These are phyloP conservation scores for Metschnikowia picachoensis DNA, from an alignment of 805 yeast genomes.

Conservation along the genomic window DNA sequence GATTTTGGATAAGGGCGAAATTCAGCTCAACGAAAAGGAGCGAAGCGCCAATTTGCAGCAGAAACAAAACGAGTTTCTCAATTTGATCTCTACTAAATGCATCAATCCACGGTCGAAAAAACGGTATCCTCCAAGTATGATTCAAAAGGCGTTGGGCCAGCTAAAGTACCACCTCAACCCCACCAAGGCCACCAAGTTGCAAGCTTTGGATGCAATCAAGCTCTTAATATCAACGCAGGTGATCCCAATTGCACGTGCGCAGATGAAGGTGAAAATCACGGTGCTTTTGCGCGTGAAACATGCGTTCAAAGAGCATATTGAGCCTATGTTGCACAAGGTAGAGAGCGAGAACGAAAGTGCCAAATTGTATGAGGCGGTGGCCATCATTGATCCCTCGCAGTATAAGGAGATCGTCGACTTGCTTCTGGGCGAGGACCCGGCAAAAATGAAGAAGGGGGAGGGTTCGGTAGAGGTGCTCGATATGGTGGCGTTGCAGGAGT, in stretches of 20 bases:
- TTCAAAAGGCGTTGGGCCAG: conserved; percentile 77
- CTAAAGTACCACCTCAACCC: conserved; percentile 76
- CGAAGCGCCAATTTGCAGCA: conserved; percentile 71
- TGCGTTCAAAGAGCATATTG: conserved; percentile 29
- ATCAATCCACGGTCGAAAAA: conserved; percentile 86
- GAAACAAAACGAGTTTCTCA: conserved; percentile 76
- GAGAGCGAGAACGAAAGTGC: conserved; percentile 44
- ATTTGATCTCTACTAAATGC: conserved; percentile 82
- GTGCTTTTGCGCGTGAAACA: conserved; percentile 50
- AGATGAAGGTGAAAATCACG: conserved; percentile 78
- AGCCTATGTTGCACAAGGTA: conserved; percentile 33
- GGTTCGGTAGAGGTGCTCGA: conserved; percentile 81
- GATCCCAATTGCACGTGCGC: conserved; percentile 91
- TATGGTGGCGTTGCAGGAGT: conserved; percentile 76
- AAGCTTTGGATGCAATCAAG: conserved; percentile 89
- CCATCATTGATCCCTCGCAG: conserved; percentile 81
- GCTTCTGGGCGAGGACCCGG: conserved; percentile 42
- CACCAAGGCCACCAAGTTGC: conserved; percentile 73
- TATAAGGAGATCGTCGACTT: conserved; percentile 68
- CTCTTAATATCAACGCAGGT: conserved; percentile 71
- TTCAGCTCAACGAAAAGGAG: conserved; percentile 92
- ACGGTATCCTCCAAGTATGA: conserved; percentile 92
- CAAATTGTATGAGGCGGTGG: conserved; percentile 41
- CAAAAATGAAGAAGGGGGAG: conserved; percentile 45
- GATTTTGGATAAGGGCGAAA: conserved; percentile 86